Conservation (phyloP, 176 grass and related monocot genomes). For the Oropetium thomaeum region DNA sequence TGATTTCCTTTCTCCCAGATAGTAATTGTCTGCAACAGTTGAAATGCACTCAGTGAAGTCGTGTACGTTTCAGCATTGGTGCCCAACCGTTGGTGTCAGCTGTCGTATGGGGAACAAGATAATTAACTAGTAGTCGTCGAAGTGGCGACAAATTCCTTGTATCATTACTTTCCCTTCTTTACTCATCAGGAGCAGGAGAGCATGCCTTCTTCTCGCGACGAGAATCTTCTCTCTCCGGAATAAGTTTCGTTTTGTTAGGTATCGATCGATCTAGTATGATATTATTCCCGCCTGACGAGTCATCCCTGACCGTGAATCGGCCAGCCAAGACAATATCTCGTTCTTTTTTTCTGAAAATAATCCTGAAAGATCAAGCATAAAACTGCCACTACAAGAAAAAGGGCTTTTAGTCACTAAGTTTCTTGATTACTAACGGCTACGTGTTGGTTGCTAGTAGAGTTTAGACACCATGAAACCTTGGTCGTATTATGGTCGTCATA, state of each 20-base stretch:
- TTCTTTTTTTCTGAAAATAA: neutral
- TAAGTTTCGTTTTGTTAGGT: slow-evolving; percentile 6
- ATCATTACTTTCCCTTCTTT: neutral
- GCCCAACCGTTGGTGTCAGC: neutral
- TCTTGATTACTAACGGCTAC: no score
- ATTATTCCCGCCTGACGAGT: neutral
- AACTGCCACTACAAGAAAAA: no score
- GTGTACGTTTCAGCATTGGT: neutral
- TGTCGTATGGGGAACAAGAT: neutral
- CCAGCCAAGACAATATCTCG: neutral
- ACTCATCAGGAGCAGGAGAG: neutral
- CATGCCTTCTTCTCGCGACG: neutral
- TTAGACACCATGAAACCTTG: no score
- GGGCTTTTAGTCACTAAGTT: no score
- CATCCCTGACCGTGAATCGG: neutral
- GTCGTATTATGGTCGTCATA: no score
- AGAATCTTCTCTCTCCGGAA: slow-evolving; percentile 2
- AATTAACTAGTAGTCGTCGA: no score
- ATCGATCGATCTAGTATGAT: neutral
- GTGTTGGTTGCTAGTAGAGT: no score
- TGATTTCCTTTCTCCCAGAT: neutral
- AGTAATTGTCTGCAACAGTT: neutral
- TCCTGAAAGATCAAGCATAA: neutral
- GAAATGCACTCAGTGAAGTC: neutral
- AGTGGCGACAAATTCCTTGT: no score